Base-by-base conservation (phyloP, 1,284 basidiomycete species). In the Fistulina hepatica region DNA sequence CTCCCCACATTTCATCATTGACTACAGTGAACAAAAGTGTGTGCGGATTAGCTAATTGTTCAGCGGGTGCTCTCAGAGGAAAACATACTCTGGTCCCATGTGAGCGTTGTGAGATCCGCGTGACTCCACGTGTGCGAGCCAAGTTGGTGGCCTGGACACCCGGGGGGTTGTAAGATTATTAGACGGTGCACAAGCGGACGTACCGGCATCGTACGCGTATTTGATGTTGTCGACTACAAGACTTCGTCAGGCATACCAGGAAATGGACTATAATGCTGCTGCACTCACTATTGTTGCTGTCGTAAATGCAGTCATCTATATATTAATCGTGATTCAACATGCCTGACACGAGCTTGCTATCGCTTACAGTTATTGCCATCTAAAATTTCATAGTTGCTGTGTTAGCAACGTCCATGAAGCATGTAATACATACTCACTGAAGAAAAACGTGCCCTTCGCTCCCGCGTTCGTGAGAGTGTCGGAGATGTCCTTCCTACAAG, bases 71-170 rank as follows among this genome's bases (percentile, higher is more conserved):
- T 7, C 27, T 21, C 10, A 24, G 36, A 19, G 3, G 21, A 11
- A 35, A 21, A 51, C 56, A 36, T 44, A 67, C 67, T 54, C 48
- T 68, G 47, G 46, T 60, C 55, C 51, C 58, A 56, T 19, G 51
- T 50, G 24, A 73, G 53, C 2, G 51, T 61, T 20, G 57, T 59
- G 13, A 75, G 49, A 47, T 76, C 59, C 13, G 56, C 48, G 49
- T 75, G 73, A 5, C 56, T 54, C 73, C 73, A 76, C 21, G 71
- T 70, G 47, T 76, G 73, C 17, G 67, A 69, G 4, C 59, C 72
- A 26, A 76, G 48, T 34, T 71, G 68, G 51, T 74, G 71, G 2
- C 65, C 66, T 7, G 52, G 50, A 37, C n/a, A n/a, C n/a, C n/a
- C n/a, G n/a, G n/a, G n/a, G n/a, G n/a, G n/a, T n/a, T n/a, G n/a